A percentile compares a stretch with the other conserved stretches of the same genome.
Conservation (phyloP, 2,329 filamentous ascomycete genomes). For the Fusarium annulatum region DNA sequence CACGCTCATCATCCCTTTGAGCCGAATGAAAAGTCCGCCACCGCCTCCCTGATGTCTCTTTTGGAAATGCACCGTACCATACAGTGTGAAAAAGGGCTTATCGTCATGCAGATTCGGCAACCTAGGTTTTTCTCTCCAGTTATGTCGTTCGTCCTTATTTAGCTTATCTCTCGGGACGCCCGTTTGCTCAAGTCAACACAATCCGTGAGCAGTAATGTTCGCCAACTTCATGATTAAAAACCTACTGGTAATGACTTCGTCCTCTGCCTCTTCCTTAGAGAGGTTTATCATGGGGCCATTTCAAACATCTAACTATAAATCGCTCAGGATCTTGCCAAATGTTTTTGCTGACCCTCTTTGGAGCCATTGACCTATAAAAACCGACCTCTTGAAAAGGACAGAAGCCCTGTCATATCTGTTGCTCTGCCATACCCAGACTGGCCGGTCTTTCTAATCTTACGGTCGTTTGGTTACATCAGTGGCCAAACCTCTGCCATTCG, state of each 20-base stretch:
- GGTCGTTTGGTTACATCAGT: not conserved
- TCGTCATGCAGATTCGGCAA: slow-evolving; percentile 32
- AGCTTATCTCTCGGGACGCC: slow-evolving; percentile 40
- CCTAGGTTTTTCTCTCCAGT: slow-evolving; percentile 12
- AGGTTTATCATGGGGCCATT: not conserved
- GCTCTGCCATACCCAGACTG: not conserved
- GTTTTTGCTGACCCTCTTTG: slow-evolving; percentile 34
- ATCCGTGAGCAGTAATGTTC: not conserved
- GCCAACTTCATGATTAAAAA: slow-evolving; percentile 2
- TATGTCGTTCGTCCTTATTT: slow-evolving; percentile 20
- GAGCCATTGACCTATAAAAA: slow-evolving; percentile 42
- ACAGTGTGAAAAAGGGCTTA: slow-evolving; percentile 35
- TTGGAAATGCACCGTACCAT: slow-evolving; percentile 18
- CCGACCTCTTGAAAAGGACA: slow-evolving; percentile 2
- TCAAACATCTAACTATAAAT: slow-evolving; percentile 22
- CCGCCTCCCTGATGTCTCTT: slow-evolving; percentile 39
- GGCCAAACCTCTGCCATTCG: slow-evolving; percentile 10
- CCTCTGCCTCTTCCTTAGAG: not conserved
- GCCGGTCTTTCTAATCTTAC: not conserved
- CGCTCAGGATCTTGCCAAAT: slow-evolving; percentile 28
- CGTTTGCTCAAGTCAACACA: slow-evolving; percentile 31
- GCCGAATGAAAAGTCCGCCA: slow-evolving; percentile 43
- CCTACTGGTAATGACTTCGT: not conserved
- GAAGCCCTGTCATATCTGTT: not conserved
- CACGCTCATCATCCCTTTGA: slow-evolving; percentile 39